Evolutionary conservation across 2,329 filamentous ascomycete species (phyloP), one percentile per base, ranked within the genome.

Genomic region (Colletotrichum aenigma): DNA sequence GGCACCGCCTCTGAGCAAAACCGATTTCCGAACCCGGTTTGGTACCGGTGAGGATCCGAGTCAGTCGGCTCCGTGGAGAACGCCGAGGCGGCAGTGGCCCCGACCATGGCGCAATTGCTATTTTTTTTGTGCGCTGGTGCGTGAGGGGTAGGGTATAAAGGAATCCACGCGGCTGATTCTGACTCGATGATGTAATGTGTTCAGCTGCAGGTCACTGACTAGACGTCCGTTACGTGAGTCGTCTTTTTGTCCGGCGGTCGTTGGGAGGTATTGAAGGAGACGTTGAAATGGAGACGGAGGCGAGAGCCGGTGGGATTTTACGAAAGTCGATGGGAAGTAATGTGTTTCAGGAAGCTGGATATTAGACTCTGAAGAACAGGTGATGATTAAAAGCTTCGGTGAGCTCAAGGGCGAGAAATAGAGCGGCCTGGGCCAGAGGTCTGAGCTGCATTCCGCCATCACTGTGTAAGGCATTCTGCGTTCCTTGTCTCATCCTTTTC

Each of bases 21-120:
- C 12, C 83, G 80, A 79, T 92, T 92, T 48, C 87, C 87, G 78
- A 91, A 91, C 24, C 90, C 91, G 24, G 86, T 81, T 87, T 91
- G 88, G 79, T 92, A 92, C 82, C 88, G 69, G 67, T 91, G 82
- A 82, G 89, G 81, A 86, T 87, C 76, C 81, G 68, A 62, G 28
- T 61, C 55, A 15, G 81, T 78, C 13, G 80, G 80, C 32, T 65
- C 66, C 6, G 80, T 79, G 30, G 75, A 74, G 72, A 76, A 79
- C 28, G 75, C 77, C 10, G 76, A 67, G 38, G 70, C 72, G 36
- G 80, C 79, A 13, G 77, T 79, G 32, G 78, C 78, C 28, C 73
- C 74, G 77, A 77, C 66, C 67, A 66, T 65, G 24, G 70, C 48
- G 66, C 60, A 30, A 61, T 28, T 30, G 28, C 28, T 28, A 52